A percentile compares a stretch with the other conserved stretches of the same genome.
phyloP scores from a whole-genome alignment of 2,329 filamentous ascomycete genomes.

The Alternaria arbusti region DNA sequence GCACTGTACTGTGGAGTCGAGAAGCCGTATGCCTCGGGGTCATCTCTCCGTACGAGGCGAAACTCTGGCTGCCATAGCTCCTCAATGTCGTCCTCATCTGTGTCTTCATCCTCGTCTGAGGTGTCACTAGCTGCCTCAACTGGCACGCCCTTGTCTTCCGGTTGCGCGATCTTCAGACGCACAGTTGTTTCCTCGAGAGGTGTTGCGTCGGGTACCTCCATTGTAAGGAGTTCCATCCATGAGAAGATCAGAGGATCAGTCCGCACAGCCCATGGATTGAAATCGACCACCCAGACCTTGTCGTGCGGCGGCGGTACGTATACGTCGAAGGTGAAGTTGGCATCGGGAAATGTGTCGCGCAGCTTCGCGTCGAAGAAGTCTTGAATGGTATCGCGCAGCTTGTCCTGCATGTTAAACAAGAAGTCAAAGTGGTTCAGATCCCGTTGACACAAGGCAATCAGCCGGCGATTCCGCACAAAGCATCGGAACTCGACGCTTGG shows the following conservation, averaged over 20 bases:
- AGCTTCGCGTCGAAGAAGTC: constrained; percentile 79
- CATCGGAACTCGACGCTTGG: constrained; percentile 93
- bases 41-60: constrained; percentile 79
- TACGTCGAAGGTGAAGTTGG: constrained; percentile 87
- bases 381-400: constrained; percentile 71
- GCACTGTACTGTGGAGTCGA: constrained; percentile 87
- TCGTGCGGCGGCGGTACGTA: constrained; percentile 82
- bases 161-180: constrained; percentile 28
- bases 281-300: constrained; percentile 84
- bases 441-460: constrained; percentile 85
- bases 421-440: constrained; percentile 93
- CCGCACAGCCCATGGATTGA: constrained; percentile 90
- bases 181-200: constrained; percentile 29
- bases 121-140: neutral
- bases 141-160: constrained; percentile 6
- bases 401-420: constrained; percentile 69
- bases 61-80: constrained; percentile 74
- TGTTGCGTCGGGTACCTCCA: constrained; percentile 61
- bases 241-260: constrained; percentile 90
- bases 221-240: constrained; percentile 83
- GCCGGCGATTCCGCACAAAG: constrained; percentile 82
- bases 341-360: constrained; percentile 79
- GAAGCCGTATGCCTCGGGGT: constrained; percentile 88
- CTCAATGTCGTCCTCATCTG: constrained; percentile 59
- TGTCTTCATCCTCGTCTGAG: constrained; percentile 25